These are phyloP conservation scores for Pachysandra terminalis DNA, from an alignment of 164 flowering plant genomes.

Conservation along the genomic window DNA sequence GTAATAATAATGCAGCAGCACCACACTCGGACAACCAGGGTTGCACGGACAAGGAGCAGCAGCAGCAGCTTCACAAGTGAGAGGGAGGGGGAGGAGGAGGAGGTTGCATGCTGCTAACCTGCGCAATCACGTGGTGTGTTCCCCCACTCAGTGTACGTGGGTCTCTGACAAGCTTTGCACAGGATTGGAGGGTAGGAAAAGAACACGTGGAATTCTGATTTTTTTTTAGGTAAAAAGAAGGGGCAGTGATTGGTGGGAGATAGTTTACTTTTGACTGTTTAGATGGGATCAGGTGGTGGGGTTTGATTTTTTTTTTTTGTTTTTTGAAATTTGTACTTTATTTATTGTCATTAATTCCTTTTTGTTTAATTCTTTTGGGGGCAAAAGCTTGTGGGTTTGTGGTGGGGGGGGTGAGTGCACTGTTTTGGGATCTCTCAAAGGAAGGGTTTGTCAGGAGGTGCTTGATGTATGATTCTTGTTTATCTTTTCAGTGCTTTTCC, in stretches of 20 bases:
- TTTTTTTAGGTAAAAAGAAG: background rate
- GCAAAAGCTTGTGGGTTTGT: background rate
- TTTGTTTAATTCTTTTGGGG: background rate
- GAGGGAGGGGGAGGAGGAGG: too few relatives aligned
- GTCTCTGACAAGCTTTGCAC: background rate
- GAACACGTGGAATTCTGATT: background rate
- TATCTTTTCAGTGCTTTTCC: too few relatives aligned
- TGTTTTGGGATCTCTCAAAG: too few relatives aligned
- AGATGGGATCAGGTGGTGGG: background rate
- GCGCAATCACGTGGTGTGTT: slow-evolving; percentile 16
- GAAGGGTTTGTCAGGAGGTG: too few relatives aligned
- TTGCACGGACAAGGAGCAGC: slow-evolving; percentile 16
- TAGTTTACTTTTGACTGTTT: background rate
- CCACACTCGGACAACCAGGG: slow-evolving; percentile 12
- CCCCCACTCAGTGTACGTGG: background rate
- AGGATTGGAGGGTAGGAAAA: background rate
- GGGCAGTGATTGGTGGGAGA: background rate
- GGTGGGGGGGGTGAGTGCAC: background rate
- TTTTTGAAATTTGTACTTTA: background rate
- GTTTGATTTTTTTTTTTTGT: too few relatives aligned
- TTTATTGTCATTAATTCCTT: background rate
- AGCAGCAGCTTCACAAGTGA: slow-evolving; percentile 16
- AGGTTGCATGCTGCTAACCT: slow-evolving; percentile 9
- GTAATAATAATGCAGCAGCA: slow-evolving; percentile 17
- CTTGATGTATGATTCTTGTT: too few relatives aligned